Conservation (phyloP, 179 eudicot genomes). For the Pouteria campechiana region DNA sequence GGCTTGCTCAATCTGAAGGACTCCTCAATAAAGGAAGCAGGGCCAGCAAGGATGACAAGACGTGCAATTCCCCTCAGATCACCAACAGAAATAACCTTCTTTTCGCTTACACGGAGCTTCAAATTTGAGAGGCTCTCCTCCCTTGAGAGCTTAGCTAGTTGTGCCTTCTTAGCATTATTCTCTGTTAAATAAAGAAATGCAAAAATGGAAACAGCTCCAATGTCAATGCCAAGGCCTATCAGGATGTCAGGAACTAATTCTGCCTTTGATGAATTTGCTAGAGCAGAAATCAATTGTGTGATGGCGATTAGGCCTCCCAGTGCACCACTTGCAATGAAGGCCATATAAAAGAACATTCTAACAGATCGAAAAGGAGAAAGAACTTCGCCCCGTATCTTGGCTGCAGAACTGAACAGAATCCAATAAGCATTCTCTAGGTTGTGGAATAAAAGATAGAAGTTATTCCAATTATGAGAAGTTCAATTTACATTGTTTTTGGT, state of each 20-base stretch:
- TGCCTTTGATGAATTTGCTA: slow-evolving; percentile 62
- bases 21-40: slow-evolving; percentile 60
- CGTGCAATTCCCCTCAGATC: slow-evolving; percentile 86
- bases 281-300: slow-evolving; percentile 55
- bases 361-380: slow-evolving; percentile 89
- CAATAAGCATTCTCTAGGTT: slow-evolving; percentile 9
- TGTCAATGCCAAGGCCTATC: slow-evolving; percentile 72
- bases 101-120: slow-evolving; percentile 61
- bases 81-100: slow-evolving; percentile 50
- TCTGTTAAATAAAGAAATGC: slow-evolving; percentile 74
- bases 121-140: slow-evolving; percentile 82
- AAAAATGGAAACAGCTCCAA: slow-evolving; percentile 72
- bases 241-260: slow-evolving; percentile 48
- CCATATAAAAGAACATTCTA: slow-evolving; percentile 93
- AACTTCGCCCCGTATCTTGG: slow-evolving; percentile 92
- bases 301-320: slow-evolving; percentile 76
- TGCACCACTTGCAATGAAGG: slow-evolving; percentile 80
- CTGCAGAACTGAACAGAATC: slow-evolving; percentile 61
- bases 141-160: slow-evolving; percentile 72
- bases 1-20: slow-evolving; percentile 58
- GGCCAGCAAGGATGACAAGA: slow-evolving; percentile 77
- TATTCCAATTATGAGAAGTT: background rate
- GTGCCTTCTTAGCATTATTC: slow-evolving; percentile 70
- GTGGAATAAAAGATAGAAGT: background rate
- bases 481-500: background rate